Percentiles rank a stretch among this genome's conserved stretches.
phyloP scores from a whole-genome alignment of 495 filamentous ascomycete species.

The Hypoxylon rickii region DNA sequence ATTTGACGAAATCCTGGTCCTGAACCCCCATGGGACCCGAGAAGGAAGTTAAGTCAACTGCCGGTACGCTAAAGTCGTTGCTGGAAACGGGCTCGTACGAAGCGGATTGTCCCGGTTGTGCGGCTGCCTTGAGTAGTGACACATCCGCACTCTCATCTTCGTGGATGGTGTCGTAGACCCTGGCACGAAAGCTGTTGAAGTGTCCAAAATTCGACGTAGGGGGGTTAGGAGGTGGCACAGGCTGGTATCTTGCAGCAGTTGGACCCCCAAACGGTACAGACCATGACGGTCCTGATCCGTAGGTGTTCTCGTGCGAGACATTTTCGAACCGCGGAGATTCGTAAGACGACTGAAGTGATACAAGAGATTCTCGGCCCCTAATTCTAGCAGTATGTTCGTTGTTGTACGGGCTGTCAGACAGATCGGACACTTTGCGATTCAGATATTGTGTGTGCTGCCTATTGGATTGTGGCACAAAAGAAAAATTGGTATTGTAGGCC shows the following conservation, averaged over 20 bases:
- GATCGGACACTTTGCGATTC: constrained; percentile 48
- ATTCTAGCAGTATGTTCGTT: constrained; percentile 29
- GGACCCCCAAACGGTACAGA: constrained; percentile 29
- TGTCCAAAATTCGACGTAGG: constrained; percentile 22
- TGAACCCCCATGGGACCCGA: constrained; percentile 43
- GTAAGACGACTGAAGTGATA: constrained; percentile 46
- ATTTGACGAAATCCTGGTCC: constrained; percentile 44
- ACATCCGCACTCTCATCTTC: constrained; percentile 53
- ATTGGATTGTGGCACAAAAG: constrained; percentile 20
- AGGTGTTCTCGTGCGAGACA: constrained; percentile 6
- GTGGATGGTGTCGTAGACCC: constrained; percentile 45
- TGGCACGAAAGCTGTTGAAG: constrained; percentile 34
- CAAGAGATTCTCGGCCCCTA: constrained; percentile 47
- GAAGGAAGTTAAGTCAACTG: constrained; percentile 46
- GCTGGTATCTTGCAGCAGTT: constrained; percentile 41
- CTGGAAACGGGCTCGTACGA: constrained; percentile 19
- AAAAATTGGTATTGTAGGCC: constrained; percentile 28
- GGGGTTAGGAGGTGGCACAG: constrained; percentile 31
- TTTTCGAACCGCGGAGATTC: constrained; percentile 12
- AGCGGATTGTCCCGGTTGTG: constrained; percentile 33
- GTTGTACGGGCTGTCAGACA: constrained; percentile 45
- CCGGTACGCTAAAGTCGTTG: constrained; percentile 25
- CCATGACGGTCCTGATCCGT: constrained; percentile 24
- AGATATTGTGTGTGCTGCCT: constrained; percentile 36
- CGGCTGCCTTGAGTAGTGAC: constrained; percentile 44